phyloP scores from a whole-genome alignment of 2,329 filamentous ascomycete genomes.

The Paecilomyces dactylethromorphus region DNA sequence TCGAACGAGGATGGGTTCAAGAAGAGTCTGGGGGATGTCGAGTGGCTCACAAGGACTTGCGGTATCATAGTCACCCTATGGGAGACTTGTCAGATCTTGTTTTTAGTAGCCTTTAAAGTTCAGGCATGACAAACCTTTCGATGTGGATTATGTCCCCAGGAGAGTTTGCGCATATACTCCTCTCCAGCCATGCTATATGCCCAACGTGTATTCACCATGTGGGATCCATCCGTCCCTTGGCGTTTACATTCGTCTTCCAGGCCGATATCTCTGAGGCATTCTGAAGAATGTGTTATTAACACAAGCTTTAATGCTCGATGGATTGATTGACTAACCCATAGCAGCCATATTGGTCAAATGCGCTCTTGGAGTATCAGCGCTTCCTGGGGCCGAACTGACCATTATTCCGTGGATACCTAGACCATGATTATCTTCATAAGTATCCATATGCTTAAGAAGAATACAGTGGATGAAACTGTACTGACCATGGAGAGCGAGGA shows the following conservation, averaged over 20 bases:
- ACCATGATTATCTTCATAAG: neutral
- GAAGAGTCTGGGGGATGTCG: constrained; percentile 44
- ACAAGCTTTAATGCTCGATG: neutral
- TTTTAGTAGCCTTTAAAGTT: neutral
- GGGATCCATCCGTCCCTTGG: constrained; percentile 31
- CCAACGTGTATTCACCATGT: constrained; percentile 49
- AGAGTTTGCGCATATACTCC: constrained; percentile 45
- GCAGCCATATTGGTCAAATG: constrained; percentile 57
- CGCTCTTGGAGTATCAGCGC: constrained; percentile 52
- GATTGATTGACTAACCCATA: constrained; percentile 19
- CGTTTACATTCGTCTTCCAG: constrained; percentile 37
- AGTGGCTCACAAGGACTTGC: constrained; percentile 38
- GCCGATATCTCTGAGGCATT: constrained; percentile 49
- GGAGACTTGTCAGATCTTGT: neutral
- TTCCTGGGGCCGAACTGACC: constrained; percentile 44
- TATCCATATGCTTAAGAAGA: neutral
- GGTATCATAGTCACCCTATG: constrained; percentile 36
- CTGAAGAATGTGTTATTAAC: constrained; percentile 20
- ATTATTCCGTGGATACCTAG: constrained; percentile 48
- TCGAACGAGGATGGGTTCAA: constrained; percentile 43
- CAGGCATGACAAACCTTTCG: constrained; percentile 22
- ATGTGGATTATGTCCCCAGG: constrained; percentile 46
- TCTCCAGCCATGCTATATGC: constrained; percentile 47
- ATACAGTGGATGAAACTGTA: neutral
- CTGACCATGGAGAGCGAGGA: constrained; percentile 44